Evolutionary conservation across 768 basidiomycete species (phyloP).

Genomic region (Chalciporus sphaerocephalus): DNA sequence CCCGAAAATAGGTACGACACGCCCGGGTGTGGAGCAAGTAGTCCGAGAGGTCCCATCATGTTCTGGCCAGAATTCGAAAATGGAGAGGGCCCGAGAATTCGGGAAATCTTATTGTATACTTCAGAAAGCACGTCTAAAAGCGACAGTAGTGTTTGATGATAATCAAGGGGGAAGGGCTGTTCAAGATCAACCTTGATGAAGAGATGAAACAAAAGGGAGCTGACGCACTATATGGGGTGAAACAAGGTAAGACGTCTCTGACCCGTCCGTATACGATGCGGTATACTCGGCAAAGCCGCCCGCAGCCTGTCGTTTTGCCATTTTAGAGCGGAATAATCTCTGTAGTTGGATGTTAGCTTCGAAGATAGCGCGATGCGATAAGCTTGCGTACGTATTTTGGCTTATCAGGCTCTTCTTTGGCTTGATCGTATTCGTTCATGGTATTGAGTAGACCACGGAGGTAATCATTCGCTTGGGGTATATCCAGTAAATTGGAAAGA

Average conservation of each 20-base stretch:
- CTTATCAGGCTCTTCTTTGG: constrained; percentile 49
- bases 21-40: constrained; percentile 74
- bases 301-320: constrained; percentile 47
- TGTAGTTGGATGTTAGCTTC: constrained; percentile 24
- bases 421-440: constrained; percentile 73
- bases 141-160: constrained; percentile 83
- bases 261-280: constrained; percentile 52
- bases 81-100: constrained; percentile 78
- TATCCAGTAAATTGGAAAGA: constrained; percentile 75
- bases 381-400: constrained; percentile 59
- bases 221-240: constrained; percentile 69
- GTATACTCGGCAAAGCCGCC: constrained; percentile 58
- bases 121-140: constrained; percentile 87
- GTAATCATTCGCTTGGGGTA: constrained; percentile 75
- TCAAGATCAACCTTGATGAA: constrained; percentile 5
- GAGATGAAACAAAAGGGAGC: neutral
- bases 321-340: constrained; percentile 59
- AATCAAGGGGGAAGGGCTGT: constrained; percentile 87
- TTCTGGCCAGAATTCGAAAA: constrained; percentile 66
- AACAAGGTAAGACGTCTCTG: constrained; percentile 67
- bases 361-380: neutral
- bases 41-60: constrained; percentile 71
- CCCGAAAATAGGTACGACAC: constrained; percentile 68
- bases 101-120: constrained; percentile 82
- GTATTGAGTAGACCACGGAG: constrained; percentile 69